Conservation (phyloP, 768 basidiomycete genomes). For the Dentipellis sp. region DNA sequence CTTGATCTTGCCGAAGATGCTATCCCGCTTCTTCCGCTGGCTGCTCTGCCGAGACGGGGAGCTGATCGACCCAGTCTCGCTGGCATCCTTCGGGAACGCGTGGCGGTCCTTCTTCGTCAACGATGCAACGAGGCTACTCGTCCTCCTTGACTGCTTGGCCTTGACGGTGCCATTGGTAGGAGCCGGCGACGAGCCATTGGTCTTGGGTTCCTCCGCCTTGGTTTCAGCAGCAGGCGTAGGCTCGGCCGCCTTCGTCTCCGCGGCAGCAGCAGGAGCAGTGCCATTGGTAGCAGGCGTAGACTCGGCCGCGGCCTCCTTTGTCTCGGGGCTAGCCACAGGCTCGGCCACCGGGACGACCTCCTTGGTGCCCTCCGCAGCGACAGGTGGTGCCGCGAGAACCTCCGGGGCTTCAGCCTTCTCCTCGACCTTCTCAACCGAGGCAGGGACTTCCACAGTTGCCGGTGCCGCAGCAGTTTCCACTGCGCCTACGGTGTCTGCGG, state of each 20-base stretch:
- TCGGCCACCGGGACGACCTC: not conserved
- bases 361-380: not conserved
- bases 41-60: slow-evolving; percentile 9
- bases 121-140: not conserved
- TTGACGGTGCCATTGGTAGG: not conserved
- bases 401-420: not conserved
- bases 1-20: slow-evolving; percentile 12
- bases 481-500: not conserved
- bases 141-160: not conserved
- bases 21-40: slow-evolving; percentile 13
- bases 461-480: slow-evolving; percentile 1
- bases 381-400: slow-evolving; percentile 1
- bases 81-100: slow-evolving; percentile 7
- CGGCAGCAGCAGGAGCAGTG: not conserved
- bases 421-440: not conserved
- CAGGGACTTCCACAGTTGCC: not conserved
- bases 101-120: slow-evolving; percentile 6
- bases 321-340: not conserved
- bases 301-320: not conserved
- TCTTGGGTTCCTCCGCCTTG: not conserved
- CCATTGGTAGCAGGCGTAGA: not conserved
- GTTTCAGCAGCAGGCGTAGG: not conserved
- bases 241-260: not conserved
- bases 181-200: not conserved
- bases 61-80: not conserved